Evolutionary conservation across 2,329 filamentous ascomycete genomes (phyloP).

Genomic region (Exophiala spinifera): DNA sequence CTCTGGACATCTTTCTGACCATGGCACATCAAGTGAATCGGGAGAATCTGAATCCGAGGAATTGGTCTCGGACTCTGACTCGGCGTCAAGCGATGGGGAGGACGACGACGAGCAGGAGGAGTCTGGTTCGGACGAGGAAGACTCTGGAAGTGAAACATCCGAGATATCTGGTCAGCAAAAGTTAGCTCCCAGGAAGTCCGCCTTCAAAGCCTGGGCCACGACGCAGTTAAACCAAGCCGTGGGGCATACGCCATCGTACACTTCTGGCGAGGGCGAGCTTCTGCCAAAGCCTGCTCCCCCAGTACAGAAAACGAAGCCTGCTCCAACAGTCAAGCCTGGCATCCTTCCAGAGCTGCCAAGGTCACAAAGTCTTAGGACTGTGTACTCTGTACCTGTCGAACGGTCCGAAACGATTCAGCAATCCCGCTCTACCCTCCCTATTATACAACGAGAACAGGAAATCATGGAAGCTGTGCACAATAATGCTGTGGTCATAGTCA

Average conservation of each 20-base stretch:
- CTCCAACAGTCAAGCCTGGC: conserved; percentile 1
- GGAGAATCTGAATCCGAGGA: conserved; percentile 26
- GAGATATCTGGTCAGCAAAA: conserved; percentile 37
- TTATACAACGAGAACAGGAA: conserved; percentile 91
- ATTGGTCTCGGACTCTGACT: conserved; percentile 20
- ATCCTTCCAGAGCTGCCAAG: background rate
- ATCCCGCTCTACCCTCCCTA: conserved; percentile 74
- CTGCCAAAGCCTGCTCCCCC: conserved; percentile 25
- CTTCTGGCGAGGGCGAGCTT: conserved; percentile 39
- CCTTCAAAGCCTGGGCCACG: conserved; percentile 92
- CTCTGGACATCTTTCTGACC: conserved; percentile 14
- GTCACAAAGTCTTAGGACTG: conserved; percentile 54
- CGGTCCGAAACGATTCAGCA: conserved; percentile 72
- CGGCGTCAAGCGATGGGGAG: conserved; percentile 19
- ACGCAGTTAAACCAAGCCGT: conserved; percentile 80
- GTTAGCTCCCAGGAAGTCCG: conserved; percentile 52
- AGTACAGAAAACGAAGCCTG: conserved; percentile 1
- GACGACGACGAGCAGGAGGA: conserved; percentile 31
- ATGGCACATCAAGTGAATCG: conserved; percentile 24
- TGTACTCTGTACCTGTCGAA: conserved; percentile 69
- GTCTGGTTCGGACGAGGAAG: conserved; percentile 30
- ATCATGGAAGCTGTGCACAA: conserved; percentile 98
- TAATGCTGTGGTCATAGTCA: conserved; percentile 84
- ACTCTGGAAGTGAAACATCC: conserved; percentile 29
- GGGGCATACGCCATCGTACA: conserved; percentile 55